These are phyloP conservation scores for Eustoma russellianum DNA, from an alignment of 257 asterid species.

Conservation along the genomic window DNA sequence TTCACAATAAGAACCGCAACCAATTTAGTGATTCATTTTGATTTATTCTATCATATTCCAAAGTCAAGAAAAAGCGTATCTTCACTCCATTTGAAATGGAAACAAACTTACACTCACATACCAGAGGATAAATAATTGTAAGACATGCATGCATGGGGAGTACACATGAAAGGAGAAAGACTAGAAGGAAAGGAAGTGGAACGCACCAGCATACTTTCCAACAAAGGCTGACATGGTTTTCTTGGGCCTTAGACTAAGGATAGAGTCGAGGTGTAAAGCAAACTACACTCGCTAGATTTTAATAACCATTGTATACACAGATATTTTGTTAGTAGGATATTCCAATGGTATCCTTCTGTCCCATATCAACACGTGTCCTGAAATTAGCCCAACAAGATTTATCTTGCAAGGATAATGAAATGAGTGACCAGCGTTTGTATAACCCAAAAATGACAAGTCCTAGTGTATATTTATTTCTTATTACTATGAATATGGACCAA, in stretches of 20 bases:
- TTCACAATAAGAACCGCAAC: no score
- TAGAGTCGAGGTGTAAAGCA: slow-evolving; percentile 1
- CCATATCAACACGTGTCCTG: slow-evolving; percentile 40
- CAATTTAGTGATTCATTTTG: no score
- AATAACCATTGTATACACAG: no score
- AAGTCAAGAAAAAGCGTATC: no score
- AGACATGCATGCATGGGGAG: slow-evolving; percentile 1
- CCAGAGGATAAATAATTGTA: no score
- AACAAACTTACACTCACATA: no score
- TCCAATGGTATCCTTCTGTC: background rate
- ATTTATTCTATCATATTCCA: no score
- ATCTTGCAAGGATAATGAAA: slow-evolving; percentile 47
- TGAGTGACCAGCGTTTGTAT: slow-evolving; percentile 34
- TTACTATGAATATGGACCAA: background rate
- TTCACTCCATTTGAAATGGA: no score
- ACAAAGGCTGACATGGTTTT: slow-evolving; percentile 72
- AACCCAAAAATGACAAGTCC: slow-evolving; percentile 14
- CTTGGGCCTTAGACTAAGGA: slow-evolving; percentile 7
- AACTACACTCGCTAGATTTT: slow-evolving; percentile 4
- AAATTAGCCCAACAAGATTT: slow-evolving; percentile 52
- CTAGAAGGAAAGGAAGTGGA: background rate
- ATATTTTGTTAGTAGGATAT: slow-evolving; percentile 21
- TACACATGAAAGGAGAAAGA: background rate
- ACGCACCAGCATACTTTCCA: slow-evolving; percentile 73
- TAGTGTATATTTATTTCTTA: background rate